phyloP scores from a whole-genome alignment of 805 yeast species.

The Saccharomyces paradoxus region DNA sequence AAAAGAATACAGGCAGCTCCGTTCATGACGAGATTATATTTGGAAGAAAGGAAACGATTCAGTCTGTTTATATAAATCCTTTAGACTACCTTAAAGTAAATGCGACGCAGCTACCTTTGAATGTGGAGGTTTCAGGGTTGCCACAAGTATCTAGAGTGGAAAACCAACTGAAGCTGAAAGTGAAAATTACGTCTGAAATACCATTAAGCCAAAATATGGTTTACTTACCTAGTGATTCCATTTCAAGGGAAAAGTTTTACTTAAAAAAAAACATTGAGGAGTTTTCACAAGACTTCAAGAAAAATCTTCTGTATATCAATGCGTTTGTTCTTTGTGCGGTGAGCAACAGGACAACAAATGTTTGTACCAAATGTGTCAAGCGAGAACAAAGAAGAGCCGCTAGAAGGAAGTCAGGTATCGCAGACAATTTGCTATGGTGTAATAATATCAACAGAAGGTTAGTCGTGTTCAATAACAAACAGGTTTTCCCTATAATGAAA shows the following conservation, averaged over 20 bases:
- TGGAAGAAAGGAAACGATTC: conserved; percentile 19
- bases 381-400: conserved; percentile 92
- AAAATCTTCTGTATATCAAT: conserved; percentile 59
- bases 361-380: conserved; percentile 82
- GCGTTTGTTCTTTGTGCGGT: conserved; percentile 68
- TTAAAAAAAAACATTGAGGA: conserved; percentile 37
- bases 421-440: conserved; percentile 72
- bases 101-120: conserved; percentile 32
- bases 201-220: conserved; percentile 58
- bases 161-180: conserved; percentile 78
- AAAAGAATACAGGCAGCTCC: background rate
- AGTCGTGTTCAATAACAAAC: conserved; percentile 84
- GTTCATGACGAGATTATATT: conserved; percentile 6
- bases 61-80: conserved; percentile 19
- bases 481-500: conserved; percentile 48
- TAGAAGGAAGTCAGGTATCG: conserved; percentile 75
- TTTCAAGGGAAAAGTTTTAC: conserved; percentile 79
- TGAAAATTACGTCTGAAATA: conserved; percentile 58
- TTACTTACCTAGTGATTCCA: conserved; percentile 79
- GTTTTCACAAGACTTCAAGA: conserved; percentile 40
- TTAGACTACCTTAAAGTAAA: conserved; percentile 17
- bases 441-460: conserved; percentile 70
- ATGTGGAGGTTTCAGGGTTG: conserved; percentile 48
- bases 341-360: conserved; percentile 48
- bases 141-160: conserved; percentile 87